phyloP scores from a whole-genome alignment of 2,329 filamentous ascomycete genomes.

The Coniochaeta sp. region DNA sequence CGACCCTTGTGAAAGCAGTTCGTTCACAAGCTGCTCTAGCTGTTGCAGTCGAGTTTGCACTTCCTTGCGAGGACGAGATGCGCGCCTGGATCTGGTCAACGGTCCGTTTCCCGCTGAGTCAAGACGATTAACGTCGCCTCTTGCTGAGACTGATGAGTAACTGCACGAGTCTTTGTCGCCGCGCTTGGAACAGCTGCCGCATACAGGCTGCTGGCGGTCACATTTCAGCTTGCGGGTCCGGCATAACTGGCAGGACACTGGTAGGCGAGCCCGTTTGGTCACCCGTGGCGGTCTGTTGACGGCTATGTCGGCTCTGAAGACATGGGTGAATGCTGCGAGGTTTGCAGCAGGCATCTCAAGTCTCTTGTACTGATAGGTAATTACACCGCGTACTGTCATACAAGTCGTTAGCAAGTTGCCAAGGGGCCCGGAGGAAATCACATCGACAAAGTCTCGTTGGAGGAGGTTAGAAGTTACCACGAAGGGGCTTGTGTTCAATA shows the following conservation, averaged over 20 bases:
- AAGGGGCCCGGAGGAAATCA: neutral
- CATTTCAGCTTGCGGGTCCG: conserved; percentile 35
- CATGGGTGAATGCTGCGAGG: conserved; percentile 16
- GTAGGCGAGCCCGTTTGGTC: conserved; percentile 29
- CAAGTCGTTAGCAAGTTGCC: neutral
- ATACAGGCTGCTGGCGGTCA: conserved; percentile 30
- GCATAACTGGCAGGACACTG: conserved; percentile 33
- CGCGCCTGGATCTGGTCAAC: neutral
- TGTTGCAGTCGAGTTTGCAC: conserved; percentile 29
- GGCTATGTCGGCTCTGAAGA: conserved; percentile 26
- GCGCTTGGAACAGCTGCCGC: conserved; percentile 30
- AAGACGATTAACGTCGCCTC: neutral
- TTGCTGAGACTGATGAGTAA: conserved; percentile 16
- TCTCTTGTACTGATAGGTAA: neutral
- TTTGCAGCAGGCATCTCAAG: neutral
- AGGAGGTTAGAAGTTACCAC: neutral
- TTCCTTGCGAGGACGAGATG: conserved; percentile 20
- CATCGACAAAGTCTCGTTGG: neutral
- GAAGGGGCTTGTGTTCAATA: neutral
- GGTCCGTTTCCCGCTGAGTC: neutral
- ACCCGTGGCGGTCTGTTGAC: conserved; percentile 20
- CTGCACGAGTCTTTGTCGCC: conserved; percentile 24
- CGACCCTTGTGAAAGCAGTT: conserved; percentile 11
- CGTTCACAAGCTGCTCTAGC: conserved; percentile 33
- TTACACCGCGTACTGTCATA: neutral